Conservation (phyloP, 345 rosid genomes). For the Clausena lansium region DNA sequence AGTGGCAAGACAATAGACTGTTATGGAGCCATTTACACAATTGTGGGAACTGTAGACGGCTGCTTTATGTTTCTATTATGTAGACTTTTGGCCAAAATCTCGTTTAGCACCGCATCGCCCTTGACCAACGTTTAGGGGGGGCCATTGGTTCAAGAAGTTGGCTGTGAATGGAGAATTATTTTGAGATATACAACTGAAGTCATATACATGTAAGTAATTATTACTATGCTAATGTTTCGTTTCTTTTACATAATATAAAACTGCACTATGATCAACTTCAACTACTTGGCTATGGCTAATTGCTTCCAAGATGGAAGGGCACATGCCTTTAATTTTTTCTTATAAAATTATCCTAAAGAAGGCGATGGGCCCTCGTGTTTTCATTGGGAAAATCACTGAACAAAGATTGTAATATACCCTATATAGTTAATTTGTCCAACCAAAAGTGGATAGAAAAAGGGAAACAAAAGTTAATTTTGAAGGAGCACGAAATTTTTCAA, state of each 20-base stretch:
- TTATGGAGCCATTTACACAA: not conserved
- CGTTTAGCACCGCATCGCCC: not conserved
- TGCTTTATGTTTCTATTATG: not conserved
- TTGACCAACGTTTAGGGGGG: not conserved
- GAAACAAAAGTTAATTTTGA: not conserved
- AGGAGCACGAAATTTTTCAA: not conserved
- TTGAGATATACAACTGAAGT: not conserved
- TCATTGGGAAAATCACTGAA: not conserved
- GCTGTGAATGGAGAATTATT: not conserved
- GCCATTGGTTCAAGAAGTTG: not conserved
- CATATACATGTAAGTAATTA: not conserved
- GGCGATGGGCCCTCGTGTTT: not conserved
- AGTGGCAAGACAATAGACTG: not conserved
- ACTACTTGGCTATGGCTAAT: not conserved
- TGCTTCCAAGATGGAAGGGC: not conserved
- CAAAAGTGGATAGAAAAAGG: not conserved
- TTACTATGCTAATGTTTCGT: not conserved
- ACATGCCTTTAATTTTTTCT: not conserved
- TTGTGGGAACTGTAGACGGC: not conserved
- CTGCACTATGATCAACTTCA: not conserved
- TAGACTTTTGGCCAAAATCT: not conserved
- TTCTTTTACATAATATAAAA: too few relatives aligned
- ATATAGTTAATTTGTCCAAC: not conserved
- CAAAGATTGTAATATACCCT: not conserved
- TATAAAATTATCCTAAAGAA: not conserved